A percentile compares a stretch with the other conserved stretches of the same genome.
Conservation (phyloP, 768 basidiomycete species). For the Tulasnella sp. region DNA sequence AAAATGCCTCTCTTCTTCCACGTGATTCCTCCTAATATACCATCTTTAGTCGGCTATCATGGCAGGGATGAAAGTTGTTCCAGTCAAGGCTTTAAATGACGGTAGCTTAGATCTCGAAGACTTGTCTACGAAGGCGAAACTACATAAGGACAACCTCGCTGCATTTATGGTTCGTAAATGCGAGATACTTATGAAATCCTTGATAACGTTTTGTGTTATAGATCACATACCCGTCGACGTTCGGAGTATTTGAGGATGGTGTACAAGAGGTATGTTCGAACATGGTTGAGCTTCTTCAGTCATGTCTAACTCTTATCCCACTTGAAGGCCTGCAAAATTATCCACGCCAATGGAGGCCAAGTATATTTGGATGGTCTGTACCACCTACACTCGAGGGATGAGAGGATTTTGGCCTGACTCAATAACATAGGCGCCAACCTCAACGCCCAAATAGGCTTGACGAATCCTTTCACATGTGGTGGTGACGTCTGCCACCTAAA, state of each 20-base stretch:
- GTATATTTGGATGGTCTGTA: conserved; percentile 82
- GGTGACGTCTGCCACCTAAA: conserved; percentile 98
- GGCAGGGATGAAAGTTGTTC: conserved; percentile 92
- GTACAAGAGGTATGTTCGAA: conserved; percentile 48
- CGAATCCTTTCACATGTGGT: conserved; percentile 88
- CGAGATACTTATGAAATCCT: conserved; percentile 10
- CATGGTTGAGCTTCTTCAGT: conserved; percentile 5
- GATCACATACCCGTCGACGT: conserved; percentile 97
- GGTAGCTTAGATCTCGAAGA: conserved; percentile 87
- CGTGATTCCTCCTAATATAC: background rate
- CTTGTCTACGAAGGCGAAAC: conserved; percentile 74
- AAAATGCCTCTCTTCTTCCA: background rate
- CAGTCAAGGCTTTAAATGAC: conserved; percentile 80
- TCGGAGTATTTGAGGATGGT: conserved; percentile 93
- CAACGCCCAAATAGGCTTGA: conserved; percentile 87
- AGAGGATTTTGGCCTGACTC: background rate
- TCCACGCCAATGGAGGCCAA: conserved; percentile 91
- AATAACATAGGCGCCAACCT: conserved; percentile 60
- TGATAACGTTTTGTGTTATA: conserved; percentile 24
- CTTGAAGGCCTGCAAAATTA: conserved; percentile 72
- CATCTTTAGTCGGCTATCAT: conserved; percentile 73
- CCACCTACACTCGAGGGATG: background rate
- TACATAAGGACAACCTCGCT: conserved; percentile 83
- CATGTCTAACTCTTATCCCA: conserved; percentile 17
- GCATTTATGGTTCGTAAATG: conserved; percentile 72